A percentile compares a stretch with the other conserved stretches of the same genome.
Conservation (phyloP, 495 filamentous ascomycete genomes). For the Halenospora varia region DNA sequence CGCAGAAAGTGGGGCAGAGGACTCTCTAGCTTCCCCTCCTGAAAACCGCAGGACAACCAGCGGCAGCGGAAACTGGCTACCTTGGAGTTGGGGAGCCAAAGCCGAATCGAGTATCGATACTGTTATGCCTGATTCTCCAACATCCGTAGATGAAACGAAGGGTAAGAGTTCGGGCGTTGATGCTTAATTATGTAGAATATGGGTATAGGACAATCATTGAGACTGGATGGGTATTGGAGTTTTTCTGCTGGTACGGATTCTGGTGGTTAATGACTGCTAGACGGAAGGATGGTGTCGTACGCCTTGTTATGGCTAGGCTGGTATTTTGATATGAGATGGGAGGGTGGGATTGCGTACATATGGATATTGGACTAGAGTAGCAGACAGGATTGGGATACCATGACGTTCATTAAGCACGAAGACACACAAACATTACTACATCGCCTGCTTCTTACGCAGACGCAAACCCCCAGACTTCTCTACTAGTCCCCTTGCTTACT, state of each 20-base stretch:
- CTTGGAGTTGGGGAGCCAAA: conserved; percentile 51
- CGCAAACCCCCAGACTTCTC: no score
- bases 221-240: background rate
- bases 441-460: no score
- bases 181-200: conserved; percentile 3
- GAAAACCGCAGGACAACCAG: conserved; percentile 24
- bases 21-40: conserved; percentile 38
- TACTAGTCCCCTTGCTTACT: no score
- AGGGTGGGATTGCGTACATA: background rate
- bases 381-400: background rate
- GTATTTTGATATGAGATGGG: background rate
- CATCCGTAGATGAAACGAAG: conserved; percentile 1
- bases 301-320: no score
- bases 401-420: background rate
- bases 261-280: no score
- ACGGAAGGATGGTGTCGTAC: no score
- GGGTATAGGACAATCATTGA: background rate
- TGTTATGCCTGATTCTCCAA: conserved; percentile 1
- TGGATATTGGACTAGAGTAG: no score
- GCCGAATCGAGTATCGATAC: conserved; percentile 8
- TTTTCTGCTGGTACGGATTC: background rate
- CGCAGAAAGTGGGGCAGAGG: conserved; percentile 54
- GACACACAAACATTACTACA: no score
- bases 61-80: conserved; percentile 51
- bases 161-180: conserved; percentile 23